Evolutionary conservation across 306 rosid species (phyloP).

Genomic region (Quercus variabilis): DNA sequence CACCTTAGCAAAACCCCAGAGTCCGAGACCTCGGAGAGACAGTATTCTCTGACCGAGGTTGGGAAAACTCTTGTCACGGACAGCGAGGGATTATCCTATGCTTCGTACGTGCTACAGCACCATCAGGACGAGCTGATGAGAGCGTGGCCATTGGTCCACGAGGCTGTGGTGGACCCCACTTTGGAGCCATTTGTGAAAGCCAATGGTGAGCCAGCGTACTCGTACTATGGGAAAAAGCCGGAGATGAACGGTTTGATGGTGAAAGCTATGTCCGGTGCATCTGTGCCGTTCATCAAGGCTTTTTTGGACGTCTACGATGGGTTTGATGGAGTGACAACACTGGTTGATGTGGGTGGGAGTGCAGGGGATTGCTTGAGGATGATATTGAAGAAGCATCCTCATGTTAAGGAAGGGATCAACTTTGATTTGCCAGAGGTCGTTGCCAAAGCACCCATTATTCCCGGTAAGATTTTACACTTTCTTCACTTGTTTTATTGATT

Average conservation of each 20-base stretch:
- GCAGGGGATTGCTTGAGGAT: slow-evolving; percentile 85
- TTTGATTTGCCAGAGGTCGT: slow-evolving; percentile 85
- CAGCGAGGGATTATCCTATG: slow-evolving; percentile 59
- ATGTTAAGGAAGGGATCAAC: slow-evolving; percentile 55
- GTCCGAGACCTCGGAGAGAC: slow-evolving; percentile 27
- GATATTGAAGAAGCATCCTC: slow-evolving; percentile 60
- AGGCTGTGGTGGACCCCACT: slow-evolving; percentile 74
- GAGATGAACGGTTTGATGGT: slow-evolving; percentile 84
- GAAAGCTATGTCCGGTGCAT: slow-evolving; percentile 81
- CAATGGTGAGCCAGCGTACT: slow-evolving; percentile 70
- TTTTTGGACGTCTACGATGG: slow-evolving; percentile 64
- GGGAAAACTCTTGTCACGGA: slow-evolving; percentile 77
- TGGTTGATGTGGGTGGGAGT: slow-evolving; percentile 94
- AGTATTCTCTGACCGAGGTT: slow-evolving; percentile 66
- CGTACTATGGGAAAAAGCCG: slow-evolving; percentile 57
- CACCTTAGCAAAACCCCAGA: slow-evolving; percentile 17
- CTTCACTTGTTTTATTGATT: too few species aligned
- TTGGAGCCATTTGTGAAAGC: slow-evolving; percentile 78
- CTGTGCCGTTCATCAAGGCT: slow-evolving; percentile 84
- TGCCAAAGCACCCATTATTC: slow-evolving; percentile 64
- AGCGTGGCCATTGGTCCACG: slow-evolving; percentile 88
- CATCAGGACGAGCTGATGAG: slow-evolving; percentile 83
- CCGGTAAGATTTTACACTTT: slow-evolving; percentile 24
- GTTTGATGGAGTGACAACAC: slow-evolving; percentile 46
- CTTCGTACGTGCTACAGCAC: slow-evolving; percentile 77